phyloP scores from a whole-genome alignment of 129 eudicot genomes.

The Chrysanthemum lavandulifolium region DNA sequence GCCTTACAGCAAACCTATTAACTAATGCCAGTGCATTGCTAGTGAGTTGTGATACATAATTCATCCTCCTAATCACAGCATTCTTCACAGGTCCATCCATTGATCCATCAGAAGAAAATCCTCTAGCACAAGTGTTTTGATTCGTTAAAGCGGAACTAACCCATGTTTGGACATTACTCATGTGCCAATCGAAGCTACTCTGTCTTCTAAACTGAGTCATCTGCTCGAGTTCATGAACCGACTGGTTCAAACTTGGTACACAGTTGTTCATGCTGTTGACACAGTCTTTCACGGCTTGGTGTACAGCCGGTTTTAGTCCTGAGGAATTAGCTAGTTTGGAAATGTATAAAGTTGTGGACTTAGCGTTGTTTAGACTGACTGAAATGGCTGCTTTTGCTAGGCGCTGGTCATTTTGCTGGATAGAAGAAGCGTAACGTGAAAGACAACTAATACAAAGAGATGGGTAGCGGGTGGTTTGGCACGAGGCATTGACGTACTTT shows the following conservation, averaged over 20 bases:
- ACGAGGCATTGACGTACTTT: slow-evolving; percentile 52
- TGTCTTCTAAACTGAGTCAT: slow-evolving; percentile 37
- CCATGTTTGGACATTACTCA: slow-evolving; percentile 88
- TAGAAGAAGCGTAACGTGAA: slow-evolving; percentile 38
- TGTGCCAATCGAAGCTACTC: slow-evolving; percentile 60
- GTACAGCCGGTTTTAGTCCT: slow-evolving; percentile 47
- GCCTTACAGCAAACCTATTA: slow-evolving; percentile 62
- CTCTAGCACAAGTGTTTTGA: slow-evolving; percentile 70
- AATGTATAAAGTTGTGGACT: slow-evolving; percentile 41
- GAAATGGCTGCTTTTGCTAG: slow-evolving; percentile 68
- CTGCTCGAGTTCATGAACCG: slow-evolving; percentile 50
- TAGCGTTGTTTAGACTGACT: slow-evolving; percentile 54
- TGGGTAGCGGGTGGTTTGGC: slow-evolving; percentile 65
- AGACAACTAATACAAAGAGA: slow-evolving; percentile 60
- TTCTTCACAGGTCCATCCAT: slow-evolving; percentile 61
- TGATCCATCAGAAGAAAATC: slow-evolving; percentile 43
- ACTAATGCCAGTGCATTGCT: slow-evolving; percentile 85
- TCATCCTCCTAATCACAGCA: slow-evolving; percentile 45
- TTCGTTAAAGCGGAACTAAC: slow-evolving; percentile 77
- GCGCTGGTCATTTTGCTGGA: slow-evolving; percentile 44
- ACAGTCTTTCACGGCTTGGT: slow-evolving; percentile 63
- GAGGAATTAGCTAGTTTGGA: slow-evolving; percentile 29
- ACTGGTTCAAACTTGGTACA: slow-evolving; percentile 52
- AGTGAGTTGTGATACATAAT: slow-evolving; percentile 53
- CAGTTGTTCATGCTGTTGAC: slow-evolving; percentile 54